Base-by-base conservation (phyloP, 768 basidiomycete species). In the Cytidiella melzeri region DNA sequence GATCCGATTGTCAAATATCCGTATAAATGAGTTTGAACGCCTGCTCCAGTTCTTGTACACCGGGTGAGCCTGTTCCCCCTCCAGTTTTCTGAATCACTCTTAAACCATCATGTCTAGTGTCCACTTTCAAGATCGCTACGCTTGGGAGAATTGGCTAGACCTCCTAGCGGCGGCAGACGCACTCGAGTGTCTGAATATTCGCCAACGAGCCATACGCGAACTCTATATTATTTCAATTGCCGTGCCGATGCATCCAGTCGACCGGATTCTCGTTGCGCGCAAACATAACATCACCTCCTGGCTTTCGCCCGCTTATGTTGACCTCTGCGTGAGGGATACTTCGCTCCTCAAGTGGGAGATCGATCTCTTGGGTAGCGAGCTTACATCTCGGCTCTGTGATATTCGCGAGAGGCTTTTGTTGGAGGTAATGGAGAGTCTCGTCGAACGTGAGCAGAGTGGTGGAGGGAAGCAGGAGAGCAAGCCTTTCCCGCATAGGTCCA, bases 41-140 rank as follows among this genome's bases (percentile, higher is more conserved):
- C 57, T 74, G 5, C 57, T 72, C 12, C 59, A 68, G 18, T 72
- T 68, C 53, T 64, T 73, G 20, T 72, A 73, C 47, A 42, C 59
- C 3, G 58, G 67, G 73, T 72, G 48, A 37, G 68, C 54, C n/a
- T 10, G 9, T 37, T 39, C 21, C 5, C 21, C n/a, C 39, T 27
- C n/a, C n/a, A 2, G 25, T 9, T n/a, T 41, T 21, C 39, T 3
- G 24, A 0, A 20, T 28, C 3, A 10, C 23, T n/a, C 3, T 37
- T 49, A 11, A 48, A 7, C 18, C 4, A 30, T 5, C 18, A 13
- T 18, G 1, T 18, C 4, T 24, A 62, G 61, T 15, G 52, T 52
- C 20, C 59, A 58, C 43, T 41, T 43, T 42, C 52, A 57, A 13
- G 53, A 52, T 20, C n/a, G 42, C 4, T 54, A 49, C 15, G 51